These are phyloP conservation scores for Solanum hybrid DNA, from an alignment of 305 asterid species.

Conservation along the genomic window DNA sequence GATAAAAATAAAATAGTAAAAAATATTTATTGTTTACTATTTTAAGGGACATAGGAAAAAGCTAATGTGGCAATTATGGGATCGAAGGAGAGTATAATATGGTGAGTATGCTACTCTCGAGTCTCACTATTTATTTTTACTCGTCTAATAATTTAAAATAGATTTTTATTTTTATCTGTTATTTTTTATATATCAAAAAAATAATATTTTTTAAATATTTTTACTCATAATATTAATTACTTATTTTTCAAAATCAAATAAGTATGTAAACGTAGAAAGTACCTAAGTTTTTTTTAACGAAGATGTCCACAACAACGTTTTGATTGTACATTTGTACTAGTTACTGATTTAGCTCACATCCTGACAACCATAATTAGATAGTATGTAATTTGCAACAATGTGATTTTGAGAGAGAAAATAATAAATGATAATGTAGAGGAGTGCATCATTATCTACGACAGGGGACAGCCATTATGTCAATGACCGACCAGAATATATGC, in stretches of 20 bases:
- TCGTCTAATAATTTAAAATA: not conserved
- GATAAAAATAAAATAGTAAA: no score
- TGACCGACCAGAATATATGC: not conserved
- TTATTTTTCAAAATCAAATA: no score
- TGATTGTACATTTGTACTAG: not conserved
- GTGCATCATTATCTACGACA: not conserved
- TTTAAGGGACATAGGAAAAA: not conserved
- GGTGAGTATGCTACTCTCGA: not conserved
- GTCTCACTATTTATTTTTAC: not conserved
- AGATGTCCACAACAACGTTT: not conserved
- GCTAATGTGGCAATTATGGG: not conserved
- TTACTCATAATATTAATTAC: no score
- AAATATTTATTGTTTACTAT: not conserved
- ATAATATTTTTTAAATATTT: no score
- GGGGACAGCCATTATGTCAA: not conserved
- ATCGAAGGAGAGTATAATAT: not conserved
- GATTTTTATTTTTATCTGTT: no score
- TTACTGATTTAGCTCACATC: not conserved
- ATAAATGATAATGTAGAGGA: not conserved
- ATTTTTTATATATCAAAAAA: no score
- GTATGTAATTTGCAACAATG: not conserved
- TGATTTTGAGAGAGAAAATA: not conserved
- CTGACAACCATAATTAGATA: not conserved
- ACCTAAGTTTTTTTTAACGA: not conserved
- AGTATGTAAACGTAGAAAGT: not conserved